A percentile compares a stretch with the other conserved stretches of the same genome.
These are phyloP conservation scores for Vitis hybrid DNA, from an alignment of 177 flowering plant species.

Conservation along the genomic window DNA sequence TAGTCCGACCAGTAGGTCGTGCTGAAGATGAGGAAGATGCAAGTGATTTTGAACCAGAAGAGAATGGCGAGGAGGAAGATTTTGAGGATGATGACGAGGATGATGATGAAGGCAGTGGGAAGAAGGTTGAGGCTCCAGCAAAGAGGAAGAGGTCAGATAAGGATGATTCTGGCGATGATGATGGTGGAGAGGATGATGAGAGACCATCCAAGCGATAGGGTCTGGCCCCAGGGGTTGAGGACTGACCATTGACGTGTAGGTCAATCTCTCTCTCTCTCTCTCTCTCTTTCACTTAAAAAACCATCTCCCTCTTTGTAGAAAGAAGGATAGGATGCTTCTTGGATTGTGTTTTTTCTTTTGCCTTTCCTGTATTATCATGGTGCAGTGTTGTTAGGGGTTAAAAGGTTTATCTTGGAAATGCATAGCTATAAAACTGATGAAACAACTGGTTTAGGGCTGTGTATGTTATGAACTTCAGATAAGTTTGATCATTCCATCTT, in stretches of 20 bases:
- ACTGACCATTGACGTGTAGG: constrained; percentile 26
- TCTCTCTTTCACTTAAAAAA: too few relatives aligned
- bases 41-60: constrained; percentile 79
- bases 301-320: constrained; percentile 20
- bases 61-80: constrained; percentile 69
- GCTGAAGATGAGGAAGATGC: constrained; percentile 83
- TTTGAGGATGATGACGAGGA: constrained; percentile 48
- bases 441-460: constrained; percentile 16
- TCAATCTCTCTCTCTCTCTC: constrained; percentile 26
- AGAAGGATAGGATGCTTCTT: constrained; percentile 16
- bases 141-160: constrained; percentile 69
- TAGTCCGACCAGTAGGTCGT: constrained; percentile 55
- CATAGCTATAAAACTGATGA: constrained; percentile 10
- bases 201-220: constrained; percentile 84
- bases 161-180: constrained; percentile 56
- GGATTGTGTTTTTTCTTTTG: background rate
- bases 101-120: constrained; percentile 39
- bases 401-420: constrained; percentile 11
- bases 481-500: background rate
- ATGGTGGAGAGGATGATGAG: constrained; percentile 69
- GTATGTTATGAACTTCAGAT: constrained; percentile 13
- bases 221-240: constrained; percentile 23
- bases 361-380: constrained; percentile 12
- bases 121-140: constrained; percentile 56
- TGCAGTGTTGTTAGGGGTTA: constrained; percentile 12